phyloP scores from a whole-genome alignment of 495 filamentous ascomycete genomes.

The Niebla homalea region DNA sequence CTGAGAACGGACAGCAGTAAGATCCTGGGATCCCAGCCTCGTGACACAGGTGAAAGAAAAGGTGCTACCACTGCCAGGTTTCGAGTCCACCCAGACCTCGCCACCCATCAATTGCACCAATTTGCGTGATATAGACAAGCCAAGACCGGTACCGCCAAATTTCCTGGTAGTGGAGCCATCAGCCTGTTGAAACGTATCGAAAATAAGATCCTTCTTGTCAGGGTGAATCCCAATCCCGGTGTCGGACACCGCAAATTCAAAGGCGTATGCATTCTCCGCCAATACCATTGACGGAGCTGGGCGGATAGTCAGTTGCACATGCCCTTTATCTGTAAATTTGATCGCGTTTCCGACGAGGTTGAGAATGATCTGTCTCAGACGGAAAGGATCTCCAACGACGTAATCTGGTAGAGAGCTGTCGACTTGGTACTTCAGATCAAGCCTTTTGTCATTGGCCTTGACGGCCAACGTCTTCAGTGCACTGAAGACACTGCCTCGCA shows the following conservation, averaged over 20 bases:
- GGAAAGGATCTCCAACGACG: slow-evolving; percentile 93
- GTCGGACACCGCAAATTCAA: slow-evolving; percentile 93
- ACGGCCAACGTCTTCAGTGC: slow-evolving; percentile 92
- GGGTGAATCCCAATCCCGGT: slow-evolving; percentile 95
- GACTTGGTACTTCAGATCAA: slow-evolving; percentile 88
- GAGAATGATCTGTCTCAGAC: slow-evolving; percentile 80
- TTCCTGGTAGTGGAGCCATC: slow-evolving; percentile 95
- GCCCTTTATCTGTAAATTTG: slow-evolving; percentile 96
- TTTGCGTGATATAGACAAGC: slow-evolving; percentile 90
- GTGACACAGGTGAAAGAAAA: slow-evolving; percentile 97
- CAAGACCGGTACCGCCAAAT: slow-evolving; percentile 92
- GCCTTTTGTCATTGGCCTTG: slow-evolving; percentile 92
- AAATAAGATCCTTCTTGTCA: slow-evolving; percentile 95
- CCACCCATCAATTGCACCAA: slow-evolving; percentile 96
- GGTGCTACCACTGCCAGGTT: slow-evolving; percentile 82
- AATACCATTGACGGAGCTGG: slow-evolving; percentile 33
- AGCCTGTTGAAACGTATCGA: slow-evolving; percentile 98
- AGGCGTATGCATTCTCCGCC: slow-evolving; percentile 67
- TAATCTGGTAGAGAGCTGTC: slow-evolving; percentile 92
- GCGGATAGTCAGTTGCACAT: slow-evolving; percentile 86
- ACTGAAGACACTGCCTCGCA: slow-evolving; percentile 93
- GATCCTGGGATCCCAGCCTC: slow-evolving; percentile 69
- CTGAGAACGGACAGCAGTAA: slow-evolving; percentile 68
- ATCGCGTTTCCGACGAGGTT: slow-evolving; percentile 49
- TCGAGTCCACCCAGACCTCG: slow-evolving; percentile 91